Percentiles rank a stretch among this genome's conserved stretches.
These are phyloP conservation scores for Boletus speciosus DNA, from an alignment of 768 basidiomycete species.

Conservation along the genomic window DNA sequence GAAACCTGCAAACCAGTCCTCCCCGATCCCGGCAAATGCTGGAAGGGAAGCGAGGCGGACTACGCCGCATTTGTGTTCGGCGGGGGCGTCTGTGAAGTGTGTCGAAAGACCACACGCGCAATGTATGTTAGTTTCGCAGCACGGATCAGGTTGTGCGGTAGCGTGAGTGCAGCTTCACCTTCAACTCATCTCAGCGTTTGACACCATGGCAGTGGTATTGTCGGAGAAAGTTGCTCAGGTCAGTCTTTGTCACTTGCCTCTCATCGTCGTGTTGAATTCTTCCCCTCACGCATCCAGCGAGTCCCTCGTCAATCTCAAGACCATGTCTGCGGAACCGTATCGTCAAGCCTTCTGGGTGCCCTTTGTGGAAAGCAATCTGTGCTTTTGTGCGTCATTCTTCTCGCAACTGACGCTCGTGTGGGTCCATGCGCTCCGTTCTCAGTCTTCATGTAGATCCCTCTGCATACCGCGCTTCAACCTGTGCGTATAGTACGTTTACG, in stretches of 20 bases:
- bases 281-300: constrained; percentile 6
- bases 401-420: neutral
- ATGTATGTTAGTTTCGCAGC: constrained; percentile 49
- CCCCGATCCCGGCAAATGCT: constrained; percentile 41
- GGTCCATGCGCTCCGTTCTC: neutral
- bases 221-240: constrained; percentile 15
- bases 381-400: constrained; percentile 19
- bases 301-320: constrained; percentile 3
- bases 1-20: constrained; percentile 33
- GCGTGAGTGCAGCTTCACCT: constrained; percentile 25
- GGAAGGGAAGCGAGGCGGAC: constrained; percentile 45
- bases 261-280: neutral
- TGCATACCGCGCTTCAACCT: neutral
- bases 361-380: constrained; percentile 17
- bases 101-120: constrained; percentile 33
- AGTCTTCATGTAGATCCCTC: constrained; percentile 1
- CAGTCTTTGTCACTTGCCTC: neutral
- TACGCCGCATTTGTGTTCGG: constrained; percentile 68
- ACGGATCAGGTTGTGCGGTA: constrained; percentile 43
- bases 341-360: constrained; percentile 18
- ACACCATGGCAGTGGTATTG: constrained; percentile 19
- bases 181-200: neutral
- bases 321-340: neutral
- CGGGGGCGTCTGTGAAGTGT: constrained; percentile 55
- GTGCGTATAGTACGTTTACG: constrained; percentile 11